Percentiles rank a stretch among this genome's conserved stretches.
These are phyloP conservation scores for Phlegmacium glaucopus DNA, from an alignment of 768 basidiomycete genomes.

Conservation along the genomic window DNA sequence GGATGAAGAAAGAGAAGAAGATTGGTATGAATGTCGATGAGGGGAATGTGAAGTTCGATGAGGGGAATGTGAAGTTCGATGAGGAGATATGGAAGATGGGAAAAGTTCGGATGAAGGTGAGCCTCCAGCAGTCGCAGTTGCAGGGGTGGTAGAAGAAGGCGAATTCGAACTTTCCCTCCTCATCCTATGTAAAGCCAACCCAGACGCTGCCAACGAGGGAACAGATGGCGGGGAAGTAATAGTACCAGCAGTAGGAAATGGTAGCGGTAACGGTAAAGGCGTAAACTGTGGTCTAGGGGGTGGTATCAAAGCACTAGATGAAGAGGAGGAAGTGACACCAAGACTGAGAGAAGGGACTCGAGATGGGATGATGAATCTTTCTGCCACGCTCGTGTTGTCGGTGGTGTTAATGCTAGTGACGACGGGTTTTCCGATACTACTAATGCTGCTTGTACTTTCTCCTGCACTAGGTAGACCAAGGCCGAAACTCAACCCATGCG, in stretches of 20 bases:
- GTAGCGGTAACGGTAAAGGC: constrained; percentile 12
- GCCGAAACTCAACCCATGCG: too few relatives aligned
- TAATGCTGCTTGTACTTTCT: too few relatives aligned
- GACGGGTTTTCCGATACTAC: too few relatives aligned
- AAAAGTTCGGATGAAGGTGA: constrained; percentile 13
- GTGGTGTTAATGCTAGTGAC: constrained; percentile 2
- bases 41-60: constrained; percentile 2
- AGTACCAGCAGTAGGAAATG: constrained; percentile 14
- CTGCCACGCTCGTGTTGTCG: constrained; percentile 24
- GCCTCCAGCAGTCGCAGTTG: too few relatives aligned
- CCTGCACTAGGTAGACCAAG: too few relatives aligned
- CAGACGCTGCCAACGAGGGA: constrained; percentile 15
- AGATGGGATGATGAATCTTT: constrained; percentile 34
- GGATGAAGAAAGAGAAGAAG: constrained; percentile 26
- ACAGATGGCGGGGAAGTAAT: constrained; percentile 8
- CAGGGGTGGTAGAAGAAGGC: too few relatives aligned
- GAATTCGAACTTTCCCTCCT: constrained; percentile 50
- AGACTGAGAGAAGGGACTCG: constrained; percentile 7
- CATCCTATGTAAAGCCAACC: constrained; percentile 39
- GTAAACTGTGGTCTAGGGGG: constrained; percentile 5
- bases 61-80: constrained; percentile 13
- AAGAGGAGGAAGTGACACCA: constrained; percentile 12
- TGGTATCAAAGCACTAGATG: constrained; percentile 25
- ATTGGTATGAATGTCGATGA: constrained; percentile 2
- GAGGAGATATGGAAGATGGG: constrained; percentile 24